Base-by-base conservation (phyloP, 179 eudicot species). In the Amaranthus tricolor region DNA sequence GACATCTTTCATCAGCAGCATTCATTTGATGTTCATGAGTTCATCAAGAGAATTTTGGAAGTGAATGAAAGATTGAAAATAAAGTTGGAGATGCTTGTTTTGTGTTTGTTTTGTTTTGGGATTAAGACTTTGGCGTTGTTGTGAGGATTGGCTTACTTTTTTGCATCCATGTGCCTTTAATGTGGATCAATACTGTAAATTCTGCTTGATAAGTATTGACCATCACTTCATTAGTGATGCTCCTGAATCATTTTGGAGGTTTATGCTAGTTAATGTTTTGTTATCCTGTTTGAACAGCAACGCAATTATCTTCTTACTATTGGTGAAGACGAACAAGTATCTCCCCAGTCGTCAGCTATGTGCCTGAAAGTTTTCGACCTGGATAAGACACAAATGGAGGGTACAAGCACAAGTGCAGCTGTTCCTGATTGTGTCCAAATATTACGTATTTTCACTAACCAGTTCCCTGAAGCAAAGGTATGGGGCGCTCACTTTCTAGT, bases 281-380 rank as follows among this genome's bases (percentile, higher is more conserved):
- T 51, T 47, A 70, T 55, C 17, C 31, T 51, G 66, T 55, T 14
- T 68, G 31, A 81, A 68, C 87, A 92, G 97, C 97, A 94, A 94
- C 87, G 95, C 50, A 94, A 93, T 78, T 89, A 82, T 81, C 86
- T 94, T 74, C 88, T 92, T 63, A 90, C 98, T 15, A 90, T 94
- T 62, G 98, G 98, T 55, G 90, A 92, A 83, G 98, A 94, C 84
- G 97, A 94, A 68, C 93, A 88, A 82, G 74, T 91, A 76, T 83
- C 97, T 77, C 82, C 88, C 0, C 94, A 87, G 79, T 78, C 81
- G 66, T 82, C 93, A 61, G 81, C 91, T 61, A 78, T 88, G 74
- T 92, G 97, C 83, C 78, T 94, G 73, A 94, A 92, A 86, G 87
- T 94, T 77, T 94, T 90, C 82, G 98, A 94, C 79, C 93, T 94